phyloP scores from a whole-genome alignment of 768 basidiomycete species.

The Suillus lakei region DNA sequence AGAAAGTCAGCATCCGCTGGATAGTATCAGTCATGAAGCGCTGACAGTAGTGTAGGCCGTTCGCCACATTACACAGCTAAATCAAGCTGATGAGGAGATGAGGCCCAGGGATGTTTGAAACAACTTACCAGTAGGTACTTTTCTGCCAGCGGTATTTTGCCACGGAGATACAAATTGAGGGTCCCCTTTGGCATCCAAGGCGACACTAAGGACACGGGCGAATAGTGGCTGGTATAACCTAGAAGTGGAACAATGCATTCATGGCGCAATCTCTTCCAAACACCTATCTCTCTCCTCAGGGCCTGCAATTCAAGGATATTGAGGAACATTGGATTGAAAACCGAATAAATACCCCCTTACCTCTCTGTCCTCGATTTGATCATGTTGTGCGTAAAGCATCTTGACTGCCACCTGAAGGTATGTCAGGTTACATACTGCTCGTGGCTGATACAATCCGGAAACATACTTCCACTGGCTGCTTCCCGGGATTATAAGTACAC shows the following conservation, averaged over 20 bases:
- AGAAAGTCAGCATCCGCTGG: background rate
- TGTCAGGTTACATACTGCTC: background rate
- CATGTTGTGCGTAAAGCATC: background rate
- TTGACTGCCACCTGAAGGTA: slow-evolving; percentile 4
- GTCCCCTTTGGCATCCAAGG: slow-evolving; percentile 4
- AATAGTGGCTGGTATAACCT: slow-evolving; percentile 1
- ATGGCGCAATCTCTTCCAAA: slow-evolving; percentile 10
- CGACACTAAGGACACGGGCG: background rate
- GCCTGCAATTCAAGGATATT: background rate
- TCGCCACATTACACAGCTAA: background rate
- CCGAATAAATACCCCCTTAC: background rate
- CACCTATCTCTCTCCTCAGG: slow-evolving; percentile 1
- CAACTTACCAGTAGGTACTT: background rate
- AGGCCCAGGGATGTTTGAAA: background rate
- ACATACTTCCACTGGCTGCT: background rate
- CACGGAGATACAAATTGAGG: background rate
- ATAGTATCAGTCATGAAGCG: background rate
- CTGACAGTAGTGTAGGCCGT: slow-evolving; percentile 6
- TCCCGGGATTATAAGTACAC: background rate
- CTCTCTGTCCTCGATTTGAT: background rate
- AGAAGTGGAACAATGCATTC: slow-evolving; percentile 5
- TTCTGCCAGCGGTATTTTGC: background rate
- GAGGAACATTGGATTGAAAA: background rate
- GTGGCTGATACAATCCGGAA: background rate
- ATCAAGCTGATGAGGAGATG: background rate